These are phyloP conservation scores for Colletotrichum nymphaeae DNA, from an alignment of 2,329 filamentous ascomycete genomes.

Conservation along the genomic window DNA sequence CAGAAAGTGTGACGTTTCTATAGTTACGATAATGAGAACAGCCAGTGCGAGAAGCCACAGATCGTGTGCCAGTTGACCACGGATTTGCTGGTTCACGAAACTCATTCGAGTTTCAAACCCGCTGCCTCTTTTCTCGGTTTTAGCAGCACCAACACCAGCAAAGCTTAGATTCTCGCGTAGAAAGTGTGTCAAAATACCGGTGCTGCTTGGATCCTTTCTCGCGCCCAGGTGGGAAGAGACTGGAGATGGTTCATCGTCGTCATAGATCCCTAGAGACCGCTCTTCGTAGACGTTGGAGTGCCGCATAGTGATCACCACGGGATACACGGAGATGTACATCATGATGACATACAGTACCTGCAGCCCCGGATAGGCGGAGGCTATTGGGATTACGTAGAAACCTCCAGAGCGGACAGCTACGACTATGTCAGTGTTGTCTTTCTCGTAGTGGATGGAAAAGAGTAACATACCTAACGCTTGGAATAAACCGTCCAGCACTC, in stretches of 20 bases:
- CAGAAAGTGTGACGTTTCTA: slow-evolving; percentile 67
- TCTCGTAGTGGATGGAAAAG: not conserved
- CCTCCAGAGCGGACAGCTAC: slow-evolving; percentile 72
- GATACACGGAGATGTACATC: slow-evolving; percentile 75
- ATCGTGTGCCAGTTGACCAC: slow-evolving; percentile 74
- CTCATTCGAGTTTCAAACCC: slow-evolving; percentile 52
- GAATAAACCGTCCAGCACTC: slow-evolving; percentile 74
- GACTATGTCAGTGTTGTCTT: not conserved
- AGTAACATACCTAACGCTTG: slow-evolving; percentile 63
- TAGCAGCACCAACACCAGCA: slow-evolving; percentile 55
- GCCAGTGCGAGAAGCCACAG: slow-evolving; percentile 74
- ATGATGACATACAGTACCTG: slow-evolving; percentile 72
- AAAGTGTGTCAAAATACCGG: slow-evolving; percentile 41
- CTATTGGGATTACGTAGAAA: slow-evolving; percentile 73
- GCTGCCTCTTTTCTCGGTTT: slow-evolving; percentile 19
- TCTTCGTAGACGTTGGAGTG: slow-evolving; percentile 81
- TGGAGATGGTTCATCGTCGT: slow-evolving; percentile 42
- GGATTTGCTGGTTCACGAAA: slow-evolving; percentile 67
- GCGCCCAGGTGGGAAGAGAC: not conserved
- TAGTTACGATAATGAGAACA: slow-evolving; percentile 68
- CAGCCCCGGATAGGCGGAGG: slow-evolving; percentile 66
- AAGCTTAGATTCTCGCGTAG: slow-evolving; percentile 43
- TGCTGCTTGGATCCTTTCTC: slow-evolving; percentile 40
- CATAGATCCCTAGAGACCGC: slow-evolving; percentile 71
- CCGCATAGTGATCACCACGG: slow-evolving; percentile 72